A percentile compares a stretch with the other conserved stretches of the same genome.
phyloP scores from a whole-genome alignment of 2,329 filamentous ascomycete genomes.

The Leptographium galeiforme region DNA sequence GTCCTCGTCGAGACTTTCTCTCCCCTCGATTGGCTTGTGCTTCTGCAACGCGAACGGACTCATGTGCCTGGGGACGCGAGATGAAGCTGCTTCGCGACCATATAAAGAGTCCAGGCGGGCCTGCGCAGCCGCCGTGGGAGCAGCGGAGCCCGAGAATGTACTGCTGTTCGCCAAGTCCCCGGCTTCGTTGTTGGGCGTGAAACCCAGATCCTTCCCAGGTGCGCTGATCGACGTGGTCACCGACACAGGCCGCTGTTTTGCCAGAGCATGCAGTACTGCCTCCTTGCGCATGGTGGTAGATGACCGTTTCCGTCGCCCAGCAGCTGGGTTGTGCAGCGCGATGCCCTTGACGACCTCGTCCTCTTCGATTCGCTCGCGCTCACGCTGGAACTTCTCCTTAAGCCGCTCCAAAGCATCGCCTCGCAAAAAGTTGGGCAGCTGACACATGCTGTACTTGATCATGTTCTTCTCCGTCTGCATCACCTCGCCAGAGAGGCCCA shows the following conservation, averaged over 20 bases:
- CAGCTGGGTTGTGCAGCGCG: constrained; percentile 71
- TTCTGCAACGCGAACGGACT: constrained; percentile 43
- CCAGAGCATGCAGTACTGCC: constrained; percentile 56
- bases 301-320: constrained; percentile 54
- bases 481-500: constrained; percentile 84
- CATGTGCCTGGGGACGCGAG: constrained; percentile 36
- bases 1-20: constrained; percentile 80
- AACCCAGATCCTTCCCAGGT: constrained; percentile 26
- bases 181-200: constrained; percentile 43
- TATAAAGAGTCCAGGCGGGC: constrained; percentile 14
- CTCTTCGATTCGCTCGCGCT: constrained; percentile 66
- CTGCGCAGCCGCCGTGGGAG: background rate
- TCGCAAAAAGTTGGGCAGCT: constrained; percentile 79
- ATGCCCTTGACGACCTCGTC: constrained; percentile 87
- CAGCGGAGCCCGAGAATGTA: background rate
- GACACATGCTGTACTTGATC: constrained; percentile 82
- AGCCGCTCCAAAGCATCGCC: constrained; percentile 70
- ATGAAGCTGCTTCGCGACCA: constrained; percentile 16
- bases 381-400: constrained; percentile 83
- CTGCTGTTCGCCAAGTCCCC: constrained; percentile 47
- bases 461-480: constrained; percentile 86
- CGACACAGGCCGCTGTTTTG: constrained; percentile 27
- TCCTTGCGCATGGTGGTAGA: constrained; percentile 68
- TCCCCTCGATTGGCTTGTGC: constrained; percentile 44
- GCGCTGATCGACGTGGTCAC: constrained; percentile 26